phyloP scores from a whole-genome alignment of 257 asterid genomes.

The Nicotiana knightiana region DNA sequence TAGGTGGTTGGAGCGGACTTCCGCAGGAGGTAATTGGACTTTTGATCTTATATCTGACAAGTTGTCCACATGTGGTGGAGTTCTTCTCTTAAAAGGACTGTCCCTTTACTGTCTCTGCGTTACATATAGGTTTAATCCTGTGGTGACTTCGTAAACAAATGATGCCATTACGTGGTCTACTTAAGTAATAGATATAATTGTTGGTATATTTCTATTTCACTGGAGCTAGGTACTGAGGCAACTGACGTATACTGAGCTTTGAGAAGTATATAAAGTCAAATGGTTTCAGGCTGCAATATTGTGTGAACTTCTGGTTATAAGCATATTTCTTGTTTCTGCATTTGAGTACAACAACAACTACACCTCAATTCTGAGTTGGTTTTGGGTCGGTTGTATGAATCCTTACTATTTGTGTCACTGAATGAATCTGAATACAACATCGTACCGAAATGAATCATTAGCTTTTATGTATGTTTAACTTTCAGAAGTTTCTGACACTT shows the following conservation, averaged over 20 bases:
- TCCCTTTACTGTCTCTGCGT: neutral
- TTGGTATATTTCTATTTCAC: neutral
- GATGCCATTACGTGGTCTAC: neutral
- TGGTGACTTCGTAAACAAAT: neutral
- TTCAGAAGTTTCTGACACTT: neutral
- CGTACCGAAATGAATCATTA: neutral
- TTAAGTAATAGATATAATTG: neutral
- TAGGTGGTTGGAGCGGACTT: conserved; percentile 74
- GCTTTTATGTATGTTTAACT: neutral
- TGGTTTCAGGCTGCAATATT: neutral
- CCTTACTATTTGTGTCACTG: neutral
- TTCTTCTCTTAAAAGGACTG: neutral
- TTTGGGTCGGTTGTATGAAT: neutral
- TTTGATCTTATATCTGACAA: neutral
- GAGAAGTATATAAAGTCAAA: too few relatives aligned
- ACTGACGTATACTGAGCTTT: neutral
- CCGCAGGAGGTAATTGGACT: conserved; percentile 55
- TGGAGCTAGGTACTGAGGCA: neutral
- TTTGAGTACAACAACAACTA: neutral
- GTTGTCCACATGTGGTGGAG: neutral
- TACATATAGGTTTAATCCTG: neutral
- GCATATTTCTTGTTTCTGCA: neutral
- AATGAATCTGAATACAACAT: neutral
- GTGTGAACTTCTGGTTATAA: neutral
- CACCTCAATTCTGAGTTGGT: neutral